Percentiles rank a stretch among this genome's conserved stretches.
phyloP scores from a whole-genome alignment of 805 yeast species.

The Myxozyma melibiosi region DNA sequence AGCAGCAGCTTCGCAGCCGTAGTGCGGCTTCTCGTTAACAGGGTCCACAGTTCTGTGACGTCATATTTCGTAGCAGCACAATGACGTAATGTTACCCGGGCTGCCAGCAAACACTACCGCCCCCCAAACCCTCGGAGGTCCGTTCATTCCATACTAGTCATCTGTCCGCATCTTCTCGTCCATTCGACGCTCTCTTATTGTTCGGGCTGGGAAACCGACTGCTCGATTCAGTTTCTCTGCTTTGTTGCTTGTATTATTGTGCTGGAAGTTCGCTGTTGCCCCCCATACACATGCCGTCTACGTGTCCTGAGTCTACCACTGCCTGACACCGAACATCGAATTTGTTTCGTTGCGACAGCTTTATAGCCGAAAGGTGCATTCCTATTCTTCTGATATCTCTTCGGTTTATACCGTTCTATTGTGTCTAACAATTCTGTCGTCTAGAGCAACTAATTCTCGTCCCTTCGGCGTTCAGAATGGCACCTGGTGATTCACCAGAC shows the following conservation, averaged over 20 bases:
- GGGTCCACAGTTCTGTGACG: not conserved
- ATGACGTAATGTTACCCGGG: slow-evolving; percentile 1
- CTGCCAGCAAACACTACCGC: not conserved
- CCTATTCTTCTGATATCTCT: too few species aligned
- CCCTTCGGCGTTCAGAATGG: not conserved
- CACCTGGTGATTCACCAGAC: not conserved
- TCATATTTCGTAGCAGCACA: not conserved
- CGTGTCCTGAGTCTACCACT: too few species aligned
- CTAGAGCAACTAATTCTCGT: not conserved
- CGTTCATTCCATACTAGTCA: not conserved
- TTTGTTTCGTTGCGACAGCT: too few species aligned
- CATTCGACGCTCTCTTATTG: not conserved
- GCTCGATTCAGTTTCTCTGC: too few species aligned
- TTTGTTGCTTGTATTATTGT: too few species aligned
- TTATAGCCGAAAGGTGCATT: too few species aligned
- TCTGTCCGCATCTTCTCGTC: not conserved
- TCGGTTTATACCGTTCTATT: too few species aligned
- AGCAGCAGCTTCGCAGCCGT: too few species aligned
- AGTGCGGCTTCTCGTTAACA: not conserved
- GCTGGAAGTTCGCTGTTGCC: too few species aligned
- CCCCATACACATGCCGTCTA: too few species aligned
- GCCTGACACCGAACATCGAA: too few species aligned
- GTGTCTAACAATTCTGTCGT: not conserved
- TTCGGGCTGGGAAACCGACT: not conserved
- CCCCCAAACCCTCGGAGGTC: slow-evolving; percentile 1